Evolutionary conservation across 2,329 filamentous ascomycete genomes (phyloP), one percentile per base, ranked within the genome.

Genomic region (Helotiales sp.): DNA sequence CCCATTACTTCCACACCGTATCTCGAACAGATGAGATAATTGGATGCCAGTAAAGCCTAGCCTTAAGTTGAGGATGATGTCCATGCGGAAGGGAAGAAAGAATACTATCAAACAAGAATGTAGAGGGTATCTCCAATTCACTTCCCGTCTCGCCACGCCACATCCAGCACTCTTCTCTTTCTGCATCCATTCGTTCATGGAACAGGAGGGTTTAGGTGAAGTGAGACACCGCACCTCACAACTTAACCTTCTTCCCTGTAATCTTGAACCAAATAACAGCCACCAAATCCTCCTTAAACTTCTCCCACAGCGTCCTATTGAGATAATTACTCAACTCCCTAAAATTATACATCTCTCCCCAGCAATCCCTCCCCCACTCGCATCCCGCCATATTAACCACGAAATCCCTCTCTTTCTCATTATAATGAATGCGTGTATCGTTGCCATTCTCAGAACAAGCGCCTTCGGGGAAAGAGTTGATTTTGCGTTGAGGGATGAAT

Each of bases 371-470:
- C 3, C 93, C 93, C 89, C 91, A 98, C 74, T 96, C 89, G 72
- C 95, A 99, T 3, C 95, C 95, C 5, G 95, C 95, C 93, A 99
- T 98, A 74, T 97, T 99, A 68, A 99, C 93, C 47, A 98, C 67
- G 70, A 99, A 97, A 73, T 99, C 95, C 27, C 91, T 85, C 59
- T 96, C 92, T 40, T 84, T 80, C 73, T 95, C 81, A 66, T 89
- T 81, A 73, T 99, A 99, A 75, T 99, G 96, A 61, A 96, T 88
- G 15, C 81, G 81, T 1, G 85, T 82, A 67, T 97, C 85, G 66
- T 89, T 86, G 52, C 84, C 84, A 58, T 88, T 86, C 48, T 92
- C 89, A 29, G 86, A 88, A 73, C 95, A 99, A 1, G 95, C 95
- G 7, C 92, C 93, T 0, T 85, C 85, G 0, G 95, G 93, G 76